phyloP scores from a whole-genome alignment of 2,329 filamentous ascomycete genomes.

The Aspergillus bombycis region DNA sequence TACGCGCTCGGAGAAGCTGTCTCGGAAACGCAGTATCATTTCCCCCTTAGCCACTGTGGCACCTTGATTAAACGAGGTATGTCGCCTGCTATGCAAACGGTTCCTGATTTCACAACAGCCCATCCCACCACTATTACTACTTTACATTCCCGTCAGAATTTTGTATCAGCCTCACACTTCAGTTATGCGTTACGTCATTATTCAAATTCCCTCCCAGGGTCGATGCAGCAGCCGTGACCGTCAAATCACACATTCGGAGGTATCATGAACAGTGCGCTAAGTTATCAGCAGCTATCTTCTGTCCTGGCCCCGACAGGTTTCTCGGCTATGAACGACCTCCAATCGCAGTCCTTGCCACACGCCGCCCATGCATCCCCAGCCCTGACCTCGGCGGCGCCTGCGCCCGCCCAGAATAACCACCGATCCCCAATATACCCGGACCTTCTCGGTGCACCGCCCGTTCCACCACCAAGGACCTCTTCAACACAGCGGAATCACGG shows the following conservation, averaged over 20 bases:
- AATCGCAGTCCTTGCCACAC: slow-evolving; percentile 46
- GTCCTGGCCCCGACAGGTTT: slow-evolving; percentile 37
- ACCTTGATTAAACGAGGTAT: slow-evolving; percentile 47
- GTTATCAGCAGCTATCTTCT: slow-evolving; percentile 33
- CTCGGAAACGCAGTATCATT: slow-evolving; percentile 27
- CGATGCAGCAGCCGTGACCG: slow-evolving; percentile 43
- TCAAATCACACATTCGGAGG: slow-evolving; percentile 19
- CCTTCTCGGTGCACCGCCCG: slow-evolving; percentile 64
- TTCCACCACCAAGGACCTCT: slow-evolving; percentile 80
- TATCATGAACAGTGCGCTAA: slow-evolving; percentile 26
- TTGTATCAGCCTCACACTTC: slow-evolving; percentile 54
- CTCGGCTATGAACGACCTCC: slow-evolving; percentile 50
- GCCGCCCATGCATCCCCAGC: slow-evolving; percentile 47
- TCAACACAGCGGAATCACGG: slow-evolving; percentile 63
- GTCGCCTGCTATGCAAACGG: slow-evolving; percentile 66
- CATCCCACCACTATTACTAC: slow-evolving; percentile 34
- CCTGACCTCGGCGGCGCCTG: slow-evolving; percentile 34
- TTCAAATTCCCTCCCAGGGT: slow-evolving; percentile 41
- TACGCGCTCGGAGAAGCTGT: slow-evolving; percentile 26
- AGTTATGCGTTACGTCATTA: slow-evolving; percentile 57
- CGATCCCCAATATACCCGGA: slow-evolving; percentile 44
- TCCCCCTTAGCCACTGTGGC: slow-evolving; percentile 23
- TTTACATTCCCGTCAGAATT: slow-evolving; percentile 38
- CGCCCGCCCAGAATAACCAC: slow-evolving; percentile 34
- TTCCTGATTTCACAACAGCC: slow-evolving; percentile 58